Percentiles rank a stretch among this genome's conserved stretches.
phyloP scores from a whole-genome alignment of 257 asterid genomes.

The Scutellaria baicalensis region DNA sequence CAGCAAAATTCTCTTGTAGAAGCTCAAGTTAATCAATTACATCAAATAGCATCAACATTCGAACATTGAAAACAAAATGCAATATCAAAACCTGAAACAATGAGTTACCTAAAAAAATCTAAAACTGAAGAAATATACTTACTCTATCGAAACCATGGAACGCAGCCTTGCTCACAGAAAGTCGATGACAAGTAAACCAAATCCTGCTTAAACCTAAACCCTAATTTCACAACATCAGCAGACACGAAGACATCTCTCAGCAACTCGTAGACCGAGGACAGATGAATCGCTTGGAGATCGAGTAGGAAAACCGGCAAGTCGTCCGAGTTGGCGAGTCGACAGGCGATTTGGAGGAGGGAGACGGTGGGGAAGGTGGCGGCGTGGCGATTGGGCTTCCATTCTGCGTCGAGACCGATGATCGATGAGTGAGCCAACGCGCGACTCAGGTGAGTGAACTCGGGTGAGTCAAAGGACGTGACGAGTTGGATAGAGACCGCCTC shows the following conservation, averaged over 20 bases:
- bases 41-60: neutral
- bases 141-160: slow-evolving; percentile 75
- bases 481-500: slow-evolving; percentile 24
- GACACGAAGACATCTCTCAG: slow-evolving; percentile 43
- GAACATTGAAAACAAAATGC: neutral
- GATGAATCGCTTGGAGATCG: slow-evolving; percentile 55
- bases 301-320: slow-evolving; percentile 55
- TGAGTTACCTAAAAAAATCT: neutral
- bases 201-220: slow-evolving; percentile 88
- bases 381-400: slow-evolving; percentile 77
- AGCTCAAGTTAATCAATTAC: neutral
- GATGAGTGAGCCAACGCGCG: slow-evolving; percentile 58
- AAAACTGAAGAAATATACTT: neutral
- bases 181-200: slow-evolving; percentile 79
- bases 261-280: slow-evolving; percentile 48
- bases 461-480: slow-evolving; percentile 52
- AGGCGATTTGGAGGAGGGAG: slow-evolving; percentile 89
- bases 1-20: neutral
- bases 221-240: slow-evolving; percentile 53
- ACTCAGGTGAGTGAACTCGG: slow-evolving; percentile 57
- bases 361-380: slow-evolving; percentile 66
- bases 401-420: slow-evolving; percentile 81
- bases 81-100: neutral
- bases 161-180: slow-evolving; percentile 56
- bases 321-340: slow-evolving; percentile 36